Evolutionary conservation across 2,329 filamentous ascomycete genomes (phyloP).

Genomic region (Pseudocercospora macadamiae): DNA sequence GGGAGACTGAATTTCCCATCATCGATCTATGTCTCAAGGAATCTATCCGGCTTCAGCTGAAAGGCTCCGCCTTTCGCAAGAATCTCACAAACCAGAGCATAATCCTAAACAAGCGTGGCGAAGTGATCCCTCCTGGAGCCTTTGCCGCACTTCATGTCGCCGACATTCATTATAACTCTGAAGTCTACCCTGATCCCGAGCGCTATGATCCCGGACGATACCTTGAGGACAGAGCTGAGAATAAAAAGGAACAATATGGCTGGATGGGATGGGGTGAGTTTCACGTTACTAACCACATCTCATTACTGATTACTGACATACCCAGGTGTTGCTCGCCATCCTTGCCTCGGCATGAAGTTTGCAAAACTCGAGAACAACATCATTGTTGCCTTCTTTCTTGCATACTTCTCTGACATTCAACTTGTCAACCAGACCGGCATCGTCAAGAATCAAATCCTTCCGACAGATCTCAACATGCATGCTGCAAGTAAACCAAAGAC

Average conservation of each 20-base stretch:
- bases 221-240: conserved; percentile 52
- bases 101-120: conserved; percentile 46
- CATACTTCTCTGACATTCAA: conserved; percentile 55
- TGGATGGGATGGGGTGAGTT: conserved; percentile 42
- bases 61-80: conserved; percentile 55
- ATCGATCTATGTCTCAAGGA: conserved; percentile 58
- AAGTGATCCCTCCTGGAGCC: conserved; percentile 54
- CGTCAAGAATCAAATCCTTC: conserved; percentile 34
- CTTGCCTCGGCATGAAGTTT: conserved; percentile 50
- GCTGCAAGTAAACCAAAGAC: conserved; percentile 46
- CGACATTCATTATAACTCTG: conserved; percentile 55
- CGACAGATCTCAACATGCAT: conserved; percentile 42
- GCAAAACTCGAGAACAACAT: conserved; percentile 58
- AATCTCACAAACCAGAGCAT: conserved; percentile 54
- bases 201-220: conserved; percentile 57
- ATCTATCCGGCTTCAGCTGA: conserved; percentile 55
- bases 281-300: no score
- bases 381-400: conserved; percentile 54
- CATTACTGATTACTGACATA: no score
- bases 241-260: conserved; percentile 44
- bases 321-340: conserved; percentile 44
- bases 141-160: conserved; percentile 52
- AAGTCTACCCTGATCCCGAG: conserved; percentile 53
- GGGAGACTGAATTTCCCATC: conserved; percentile 59
- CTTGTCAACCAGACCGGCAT: conserved; percentile 48